A percentile compares a stretch with the other conserved stretches of the same genome.
These are phyloP conservation scores for Ampelomyces quisqualis DNA, from an alignment of 2,329 filamentous ascomycete species.

Conservation along the genomic window DNA sequence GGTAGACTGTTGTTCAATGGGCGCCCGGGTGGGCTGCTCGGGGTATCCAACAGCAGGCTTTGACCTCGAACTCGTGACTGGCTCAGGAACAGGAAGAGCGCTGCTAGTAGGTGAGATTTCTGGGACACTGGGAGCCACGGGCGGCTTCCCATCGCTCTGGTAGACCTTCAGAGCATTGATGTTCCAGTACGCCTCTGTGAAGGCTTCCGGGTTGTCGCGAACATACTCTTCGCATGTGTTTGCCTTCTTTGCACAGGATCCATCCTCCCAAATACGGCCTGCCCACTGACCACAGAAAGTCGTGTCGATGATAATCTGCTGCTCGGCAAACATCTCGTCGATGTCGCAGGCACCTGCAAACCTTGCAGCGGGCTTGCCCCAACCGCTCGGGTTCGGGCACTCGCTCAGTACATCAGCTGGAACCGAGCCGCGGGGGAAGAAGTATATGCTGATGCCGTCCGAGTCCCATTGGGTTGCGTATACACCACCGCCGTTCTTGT, in stretches of 20 bases:
- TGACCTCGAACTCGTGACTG: slow-evolving; percentile 11
- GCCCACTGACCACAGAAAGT: slow-evolving; percentile 91
- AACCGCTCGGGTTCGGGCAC: slow-evolving; percentile 64
- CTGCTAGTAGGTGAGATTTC: slow-evolving; percentile 1
- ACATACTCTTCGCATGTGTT: slow-evolving; percentile 72
- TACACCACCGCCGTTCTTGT: slow-evolving; percentile 48
- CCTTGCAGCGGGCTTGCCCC: slow-evolving; percentile 67
- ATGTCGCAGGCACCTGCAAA: slow-evolving; percentile 74
- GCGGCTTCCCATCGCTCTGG: slow-evolving; percentile 26
- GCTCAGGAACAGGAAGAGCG: slow-evolving; percentile 5
- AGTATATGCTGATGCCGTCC: slow-evolving; percentile 72
- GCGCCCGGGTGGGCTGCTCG: no score
- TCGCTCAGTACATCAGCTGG: slow-evolving; percentile 63
- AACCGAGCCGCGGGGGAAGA: slow-evolving; percentile 70
- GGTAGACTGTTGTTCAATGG: slow-evolving; percentile 9
- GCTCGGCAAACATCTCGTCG: slow-evolving; percentile 64
- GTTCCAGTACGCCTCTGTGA: slow-evolving; percentile 73
- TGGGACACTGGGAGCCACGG: slow-evolving; percentile 12
- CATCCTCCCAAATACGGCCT: slow-evolving; percentile 63
- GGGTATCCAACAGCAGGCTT: neutral
- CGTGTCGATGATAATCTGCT: slow-evolving; percentile 79
- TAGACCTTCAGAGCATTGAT: slow-evolving; percentile 54
- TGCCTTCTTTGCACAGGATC: slow-evolving; percentile 63
- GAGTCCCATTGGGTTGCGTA: slow-evolving; percentile 65
- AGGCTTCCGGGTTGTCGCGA: slow-evolving; percentile 66